Base-by-base conservation (phyloP, 2,329 filamentous ascomycete genomes). In the Aspergillus viridinutans region DNA sequence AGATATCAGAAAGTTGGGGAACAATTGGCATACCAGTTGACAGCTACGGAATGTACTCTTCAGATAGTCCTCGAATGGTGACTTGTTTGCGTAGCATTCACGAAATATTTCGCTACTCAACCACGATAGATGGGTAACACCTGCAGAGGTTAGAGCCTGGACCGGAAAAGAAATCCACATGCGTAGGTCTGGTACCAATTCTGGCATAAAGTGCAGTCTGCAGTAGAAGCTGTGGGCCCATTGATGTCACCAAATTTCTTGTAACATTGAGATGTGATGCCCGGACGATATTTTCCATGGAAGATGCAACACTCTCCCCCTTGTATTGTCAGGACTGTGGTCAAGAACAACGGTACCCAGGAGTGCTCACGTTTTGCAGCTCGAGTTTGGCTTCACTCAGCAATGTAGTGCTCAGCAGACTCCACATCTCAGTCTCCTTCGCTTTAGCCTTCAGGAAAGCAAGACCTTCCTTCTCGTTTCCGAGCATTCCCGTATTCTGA, bases 361-460 rank as follows among this genome's bases (percentile, higher is more conserved):
- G 5, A 25, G 26, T 25, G 21, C 87, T 82, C 75, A 91, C 91
- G 66, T 86, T 88, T 54, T 85, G 82, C 56, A 97, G 80, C 21
- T 84, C 84, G 45, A 95, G 77, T 70, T 92, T 95, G 2, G 92
- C 90, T 73, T 97, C 92, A 64, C 88, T 92, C 53, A 96, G 80
- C 14, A 96, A 78, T 1, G 91, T 90, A 2, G 90, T 92, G 68
- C 89, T 91, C 76, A 93, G 85, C 2, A 97, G 77, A 53, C 86
- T 86, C 84, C 90, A 94, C 84, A 94, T 92, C 55, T 90, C 90
- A 0, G 85, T 85, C 68, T 97, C 92, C 67, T 87, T 92, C 2
- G 93, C 90, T 71, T 94, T 94, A 17, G 87, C 84, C 61, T 93
- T 91, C 42, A 97, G 81, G 66, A 94, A 97, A 0, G 85, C 82